Conservation (phyloP, 1,139 yeast species). For the Zygoascus hellenicus region DNA sequence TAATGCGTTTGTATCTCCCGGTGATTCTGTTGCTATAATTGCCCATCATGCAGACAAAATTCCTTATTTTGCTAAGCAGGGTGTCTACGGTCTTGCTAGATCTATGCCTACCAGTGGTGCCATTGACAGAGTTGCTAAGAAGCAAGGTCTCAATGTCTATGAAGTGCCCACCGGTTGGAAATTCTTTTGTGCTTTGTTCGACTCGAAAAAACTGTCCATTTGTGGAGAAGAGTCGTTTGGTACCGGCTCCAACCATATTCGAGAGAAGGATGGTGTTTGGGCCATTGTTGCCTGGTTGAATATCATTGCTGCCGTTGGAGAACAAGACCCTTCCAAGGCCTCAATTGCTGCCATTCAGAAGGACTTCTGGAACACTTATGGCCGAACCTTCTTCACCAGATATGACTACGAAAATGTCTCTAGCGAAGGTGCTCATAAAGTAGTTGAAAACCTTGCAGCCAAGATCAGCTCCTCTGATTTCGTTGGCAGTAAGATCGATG, state of each 20-base stretch:
- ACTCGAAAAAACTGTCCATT: slow-evolving; percentile 84
- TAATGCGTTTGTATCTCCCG: slow-evolving; percentile 93
- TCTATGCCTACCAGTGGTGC: slow-evolving; percentile 98
- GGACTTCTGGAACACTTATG: slow-evolving; percentile 87
- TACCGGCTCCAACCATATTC: slow-evolving; percentile 93
- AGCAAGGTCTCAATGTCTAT: slow-evolving; percentile 66
- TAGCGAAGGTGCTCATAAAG: slow-evolving; percentile 65
- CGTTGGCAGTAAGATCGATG: slow-evolving; percentile 43
- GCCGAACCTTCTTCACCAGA: slow-evolving; percentile 96
- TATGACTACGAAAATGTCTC: slow-evolving; percentile 87
- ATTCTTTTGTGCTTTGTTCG: slow-evolving; percentile 92
- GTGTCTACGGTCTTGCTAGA: slow-evolving; percentile 92
- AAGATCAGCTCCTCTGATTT: slow-evolving; percentile 39
- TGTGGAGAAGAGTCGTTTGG: slow-evolving; percentile 99
- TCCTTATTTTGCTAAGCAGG: slow-evolving; percentile 83
- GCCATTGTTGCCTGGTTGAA: slow-evolving; percentile 97
- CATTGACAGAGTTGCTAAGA: slow-evolving; percentile 81
- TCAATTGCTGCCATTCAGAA: slow-evolving; percentile 76
- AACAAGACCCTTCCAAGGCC: slow-evolving; percentile 46
- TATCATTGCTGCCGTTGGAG: slow-evolving; percentile 71
- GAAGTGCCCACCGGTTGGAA: slow-evolving; percentile 99
- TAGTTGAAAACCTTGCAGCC: slow-evolving; percentile 53
- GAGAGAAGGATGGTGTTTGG: slow-evolving; percentile 98
- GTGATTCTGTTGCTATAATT: slow-evolving; percentile 96
- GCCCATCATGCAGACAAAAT: slow-evolving; percentile 86